Evolutionary conservation across 441 rosid species (phyloP).

Genomic region (Eruca vesicaria): DNA sequence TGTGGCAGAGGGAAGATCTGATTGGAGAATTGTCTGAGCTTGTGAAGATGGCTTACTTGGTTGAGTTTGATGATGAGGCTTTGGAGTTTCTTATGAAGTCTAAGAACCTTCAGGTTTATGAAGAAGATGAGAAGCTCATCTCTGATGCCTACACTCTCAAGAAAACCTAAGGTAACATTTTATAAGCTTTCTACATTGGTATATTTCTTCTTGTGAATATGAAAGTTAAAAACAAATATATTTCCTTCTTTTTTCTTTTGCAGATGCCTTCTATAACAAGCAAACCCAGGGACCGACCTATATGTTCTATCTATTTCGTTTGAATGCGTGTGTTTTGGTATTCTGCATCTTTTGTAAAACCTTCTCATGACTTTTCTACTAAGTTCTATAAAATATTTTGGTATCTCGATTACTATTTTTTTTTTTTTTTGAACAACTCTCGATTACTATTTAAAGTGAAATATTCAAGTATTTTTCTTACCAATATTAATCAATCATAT

Average conservation of each 20-base stretch:
- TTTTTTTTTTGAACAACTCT: no score
- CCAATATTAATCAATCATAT: neutral
- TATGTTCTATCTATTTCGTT: neutral
- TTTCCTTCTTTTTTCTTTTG: neutral
- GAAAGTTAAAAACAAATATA: neutral
- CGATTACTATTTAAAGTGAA: neutral
- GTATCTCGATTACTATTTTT: neutral
- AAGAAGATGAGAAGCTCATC: slow-evolving; percentile 59
- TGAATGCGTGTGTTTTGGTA: neutral
- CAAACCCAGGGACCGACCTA: neutral
- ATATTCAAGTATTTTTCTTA: neutral
- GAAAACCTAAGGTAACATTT: slow-evolving; percentile 23
- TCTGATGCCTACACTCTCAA: slow-evolving; percentile 18
- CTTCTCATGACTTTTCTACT: neutral
- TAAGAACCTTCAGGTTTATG: slow-evolving; percentile 52
- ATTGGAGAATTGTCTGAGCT: slow-evolving; percentile 47
- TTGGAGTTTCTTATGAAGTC: slow-evolving; percentile 61
- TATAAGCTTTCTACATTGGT: neutral
- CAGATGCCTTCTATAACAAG: neutral
- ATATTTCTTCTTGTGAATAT: neutral
- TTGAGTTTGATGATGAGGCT: slow-evolving; percentile 59
- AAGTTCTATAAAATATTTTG: neutral
- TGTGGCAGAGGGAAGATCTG: slow-evolving; percentile 62
- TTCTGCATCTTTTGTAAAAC: neutral
- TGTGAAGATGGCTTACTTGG: slow-evolving; percentile 55